Evolutionary conservation across 2,329 filamentous ascomycete genomes (phyloP).

Genomic region (Hypoxylon sp.): DNA sequence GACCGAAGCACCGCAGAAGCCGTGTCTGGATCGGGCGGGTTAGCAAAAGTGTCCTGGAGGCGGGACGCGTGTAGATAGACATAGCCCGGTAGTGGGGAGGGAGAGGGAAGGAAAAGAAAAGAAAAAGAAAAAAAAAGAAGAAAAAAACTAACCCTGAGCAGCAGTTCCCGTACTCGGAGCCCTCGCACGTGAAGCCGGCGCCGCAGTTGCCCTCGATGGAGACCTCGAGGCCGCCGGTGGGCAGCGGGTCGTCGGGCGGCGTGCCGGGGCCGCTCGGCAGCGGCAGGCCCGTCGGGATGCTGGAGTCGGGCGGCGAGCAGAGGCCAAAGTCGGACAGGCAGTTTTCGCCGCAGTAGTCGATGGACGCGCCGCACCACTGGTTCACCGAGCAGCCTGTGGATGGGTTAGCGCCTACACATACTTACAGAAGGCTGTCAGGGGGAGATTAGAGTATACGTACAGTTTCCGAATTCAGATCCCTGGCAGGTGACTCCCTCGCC

Average conservation of each 20-base stretch:
- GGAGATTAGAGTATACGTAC: too few relatives aligned
- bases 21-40: constrained; percentile 35
- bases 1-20: constrained; percentile 50
- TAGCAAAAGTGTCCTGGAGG: too few relatives aligned
- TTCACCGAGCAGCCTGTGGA: constrained; percentile 41
- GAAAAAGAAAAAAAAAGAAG: not conserved
- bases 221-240: constrained; percentile 34
- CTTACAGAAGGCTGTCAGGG: too few relatives aligned
- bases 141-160: constrained; percentile 42
- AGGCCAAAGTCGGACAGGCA: constrained; percentile 39
- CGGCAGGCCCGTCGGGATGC: constrained; percentile 32
- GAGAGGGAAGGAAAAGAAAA: too few relatives aligned
- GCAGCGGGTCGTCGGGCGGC: constrained; percentile 33
- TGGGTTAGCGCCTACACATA: constrained; percentile 29
- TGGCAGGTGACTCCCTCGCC: constrained; percentile 40
- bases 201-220: constrained; percentile 43
- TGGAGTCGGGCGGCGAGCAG: constrained; percentile 34
- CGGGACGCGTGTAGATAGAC: too few relatives aligned
- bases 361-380: constrained; percentile 41
- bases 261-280: constrained; percentile 30
- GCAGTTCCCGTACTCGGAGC: constrained; percentile 44
- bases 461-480: constrained; percentile 43
- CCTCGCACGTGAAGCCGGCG: constrained; percentile 41
- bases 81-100: too few relatives aligned
- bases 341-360: constrained; percentile 42